These are phyloP conservation scores for Suillus subluteus DNA, from an alignment of 768 basidiomycete species.

Conservation along the genomic window DNA sequence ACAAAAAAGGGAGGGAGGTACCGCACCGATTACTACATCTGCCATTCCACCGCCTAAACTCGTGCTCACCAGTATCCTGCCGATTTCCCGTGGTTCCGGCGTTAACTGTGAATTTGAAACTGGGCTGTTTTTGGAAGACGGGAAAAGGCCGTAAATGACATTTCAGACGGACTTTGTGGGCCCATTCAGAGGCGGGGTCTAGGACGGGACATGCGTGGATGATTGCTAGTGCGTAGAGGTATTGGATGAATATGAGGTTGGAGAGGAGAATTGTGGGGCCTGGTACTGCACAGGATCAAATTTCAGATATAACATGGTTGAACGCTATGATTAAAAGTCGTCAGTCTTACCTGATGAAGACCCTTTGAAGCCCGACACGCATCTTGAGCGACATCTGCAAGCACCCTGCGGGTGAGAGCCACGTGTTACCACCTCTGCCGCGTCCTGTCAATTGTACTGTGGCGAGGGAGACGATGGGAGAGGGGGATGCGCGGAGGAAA, in stretches of 20 bases:
- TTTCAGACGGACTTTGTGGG: slow-evolving; percentile 73
- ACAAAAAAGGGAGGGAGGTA: too few species aligned
- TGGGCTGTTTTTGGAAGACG: slow-evolving; percentile 33
- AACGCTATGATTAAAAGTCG: not conserved
- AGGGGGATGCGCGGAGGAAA: slow-evolving; percentile 67
- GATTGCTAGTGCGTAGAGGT: slow-evolving; percentile 89
- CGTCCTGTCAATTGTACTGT: slow-evolving; percentile 87
- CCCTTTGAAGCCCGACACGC: slow-evolving; percentile 22
- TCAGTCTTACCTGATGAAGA: slow-evolving; percentile 13
- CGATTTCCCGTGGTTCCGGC: slow-evolving; percentile 61
- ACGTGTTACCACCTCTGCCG: slow-evolving; percentile 86
- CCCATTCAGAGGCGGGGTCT: slow-evolving; percentile 50
- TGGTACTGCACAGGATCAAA: not conserved
- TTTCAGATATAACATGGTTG: not conserved
- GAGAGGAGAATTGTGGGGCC: slow-evolving; percentile 35
- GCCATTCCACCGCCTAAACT: slow-evolving; percentile 74
- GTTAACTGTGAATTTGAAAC: slow-evolving; percentile 42
- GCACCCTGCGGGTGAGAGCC: slow-evolving; percentile 92
- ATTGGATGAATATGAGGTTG: slow-evolving; percentile 91
- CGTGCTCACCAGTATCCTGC: slow-evolving; percentile 91
- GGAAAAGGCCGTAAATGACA: slow-evolving; percentile 87
- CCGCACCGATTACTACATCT: slow-evolving; percentile 84
- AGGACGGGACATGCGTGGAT: slow-evolving; percentile 73
- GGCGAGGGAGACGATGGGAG: slow-evolving; percentile 82
- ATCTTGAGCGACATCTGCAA: slow-evolving; percentile 60